Evolutionary conservation across 352 stramenopile genomes (phyloP), one percentile per base, ranked within the genome.

Genomic region (Phytophthora pseudosyringae): DNA sequence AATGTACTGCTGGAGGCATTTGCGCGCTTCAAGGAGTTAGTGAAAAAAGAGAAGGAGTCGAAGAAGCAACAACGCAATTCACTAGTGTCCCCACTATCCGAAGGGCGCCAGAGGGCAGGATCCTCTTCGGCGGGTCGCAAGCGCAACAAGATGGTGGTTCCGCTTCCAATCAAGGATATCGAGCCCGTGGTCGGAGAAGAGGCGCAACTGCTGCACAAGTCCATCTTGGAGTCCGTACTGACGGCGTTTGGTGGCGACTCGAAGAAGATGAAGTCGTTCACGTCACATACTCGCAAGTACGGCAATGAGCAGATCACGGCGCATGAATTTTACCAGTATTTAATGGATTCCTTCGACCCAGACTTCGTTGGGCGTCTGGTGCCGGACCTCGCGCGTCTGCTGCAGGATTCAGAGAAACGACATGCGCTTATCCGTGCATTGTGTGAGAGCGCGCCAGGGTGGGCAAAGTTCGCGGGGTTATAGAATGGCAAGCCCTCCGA

Each of bases 281-380:
- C 86, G 29, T 86, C 79, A 32, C 90, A 92, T 47, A 86, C 88
- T 32, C 88, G 88, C 56, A 94, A 94, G 58, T 95, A 92, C 54
- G 88, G 88, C 55, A 86, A 78, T 47, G 85, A 95, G 56, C 82
- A 94, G 66, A 89, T 95, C 67, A 88, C 83, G n/a, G 88, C 88
- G 7, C 80, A 88, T 29, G 86, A 95, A 52, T 95, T 94, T 68
- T 95, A 95, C 73, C 82, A 91, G 63, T 95, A 95, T 87, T 87
- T 95, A 83, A 94, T 84, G 43, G 79, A 81, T 28, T 93, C 88
- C 16, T 95, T 95, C 60, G 88, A 95, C n/a, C 83, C 80, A 1
- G 88, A 95, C 61, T 94, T 95, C 60, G 88, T 95, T 33, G 88
- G 83, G 2, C 77, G 88, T n/a, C 66, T 95, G 31, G 88, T 95